These are phyloP conservation scores for Rhodosorus marinus DNA, from an alignment of 23 red algal species.

Conservation along the genomic window DNA sequence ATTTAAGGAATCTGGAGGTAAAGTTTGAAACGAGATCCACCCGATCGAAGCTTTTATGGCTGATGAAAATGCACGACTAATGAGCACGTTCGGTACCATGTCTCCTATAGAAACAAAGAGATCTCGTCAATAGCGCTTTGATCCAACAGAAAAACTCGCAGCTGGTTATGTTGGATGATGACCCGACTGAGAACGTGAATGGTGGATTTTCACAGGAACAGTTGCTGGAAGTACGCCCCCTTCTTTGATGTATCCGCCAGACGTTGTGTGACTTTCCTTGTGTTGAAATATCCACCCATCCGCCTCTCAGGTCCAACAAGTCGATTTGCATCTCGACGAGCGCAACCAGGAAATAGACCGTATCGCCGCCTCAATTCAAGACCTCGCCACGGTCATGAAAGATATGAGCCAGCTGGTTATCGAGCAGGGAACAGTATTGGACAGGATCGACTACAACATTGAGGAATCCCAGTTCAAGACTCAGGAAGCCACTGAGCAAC, in stretches of 20 bases:
- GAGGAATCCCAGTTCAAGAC: constrained; percentile 36
- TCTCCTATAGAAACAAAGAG: no score
- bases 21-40: constrained; percentile 10
- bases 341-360: constrained; percentile 21
- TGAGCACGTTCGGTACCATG: no score
- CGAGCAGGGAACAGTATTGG: constrained; percentile 81
- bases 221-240: background rate
- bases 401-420: constrained; percentile 63
- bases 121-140: no score
- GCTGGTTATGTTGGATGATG: background rate
- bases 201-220: background rate
- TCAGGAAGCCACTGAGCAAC: constrained; percentile 30
- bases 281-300: no score
- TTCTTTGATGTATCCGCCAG: no score
- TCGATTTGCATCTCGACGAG: constrained; percentile 16
- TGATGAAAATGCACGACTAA: background rate
- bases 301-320: no score
- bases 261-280: no score
- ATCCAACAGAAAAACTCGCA: no score
- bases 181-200: background rate
- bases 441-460: constrained; percentile 90
- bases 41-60: background rate
- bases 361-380: constrained; percentile 50
- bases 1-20: constrained; percentile 48
- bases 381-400: constrained; percentile 59